phyloP scores from a whole-genome alignment of 2,329 filamentous ascomycete species.

The Diaporthe sp. region DNA sequence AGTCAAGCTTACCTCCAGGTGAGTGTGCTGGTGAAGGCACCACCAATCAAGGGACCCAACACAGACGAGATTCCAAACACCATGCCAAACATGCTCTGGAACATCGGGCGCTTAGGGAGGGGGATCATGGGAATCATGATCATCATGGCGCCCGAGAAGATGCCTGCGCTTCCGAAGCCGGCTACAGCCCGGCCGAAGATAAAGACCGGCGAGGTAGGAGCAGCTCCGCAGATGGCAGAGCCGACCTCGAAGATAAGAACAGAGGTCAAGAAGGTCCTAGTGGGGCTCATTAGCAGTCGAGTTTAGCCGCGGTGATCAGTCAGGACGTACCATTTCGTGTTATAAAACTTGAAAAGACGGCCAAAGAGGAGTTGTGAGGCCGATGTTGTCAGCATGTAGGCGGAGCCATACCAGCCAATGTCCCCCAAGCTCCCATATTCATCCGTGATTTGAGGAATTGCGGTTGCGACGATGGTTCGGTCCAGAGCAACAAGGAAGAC shows the following conservation, averaged over 20 bases:
- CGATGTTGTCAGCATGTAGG: slow-evolving; percentile 71
- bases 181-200: slow-evolving; percentile 70
- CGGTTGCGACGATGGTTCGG: slow-evolving; percentile 68
- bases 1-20: slow-evolving; percentile 58
- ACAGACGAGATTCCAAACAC: slow-evolving; percentile 68
- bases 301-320: neutral
- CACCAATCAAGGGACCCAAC: slow-evolving; percentile 65
- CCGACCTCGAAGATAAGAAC: slow-evolving; percentile 68
- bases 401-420: slow-evolving; percentile 74
- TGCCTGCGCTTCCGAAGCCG: slow-evolving; percentile 67
- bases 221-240: slow-evolving; percentile 66
- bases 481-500: slow-evolving; percentile 71
- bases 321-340: slow-evolving; percentile 56
- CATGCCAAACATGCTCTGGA: slow-evolving; percentile 67
- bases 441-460: slow-evolving; percentile 67
- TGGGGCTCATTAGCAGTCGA: neutral
- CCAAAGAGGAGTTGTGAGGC: slow-evolving; percentile 68
- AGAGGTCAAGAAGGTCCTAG: slow-evolving; percentile 58
- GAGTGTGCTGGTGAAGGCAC: slow-evolving; percentile 61
- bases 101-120: slow-evolving; percentile 70
- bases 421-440: slow-evolving; percentile 70
- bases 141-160: slow-evolving; percentile 69
- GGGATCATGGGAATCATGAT: slow-evolving; percentile 71
- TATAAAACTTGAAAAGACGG: slow-evolving; percentile 67
- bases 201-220: slow-evolving; percentile 65